Percentiles rank a stretch among this genome's conserved stretches.
Conservation (phyloP, 2,329 filamentous ascomycete species). For the Waltergamsia citrina region DNA sequence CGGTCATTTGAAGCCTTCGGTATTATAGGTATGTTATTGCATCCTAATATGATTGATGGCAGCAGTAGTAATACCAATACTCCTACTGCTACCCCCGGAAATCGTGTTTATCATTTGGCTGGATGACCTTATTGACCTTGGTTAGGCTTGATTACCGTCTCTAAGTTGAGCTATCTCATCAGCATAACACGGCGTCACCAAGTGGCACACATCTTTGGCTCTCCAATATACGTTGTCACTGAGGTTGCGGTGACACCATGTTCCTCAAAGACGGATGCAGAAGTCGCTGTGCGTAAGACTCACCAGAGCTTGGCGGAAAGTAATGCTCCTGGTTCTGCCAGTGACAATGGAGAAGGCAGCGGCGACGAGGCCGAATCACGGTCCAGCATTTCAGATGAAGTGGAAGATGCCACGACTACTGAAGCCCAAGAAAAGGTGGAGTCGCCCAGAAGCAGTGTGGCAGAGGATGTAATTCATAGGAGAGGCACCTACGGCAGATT, state of each 20-base stretch:
- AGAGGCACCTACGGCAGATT: conserved; percentile 83
- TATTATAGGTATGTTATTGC: conserved; percentile 36
- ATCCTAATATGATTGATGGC: neutral
- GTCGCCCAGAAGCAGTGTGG: conserved; percentile 53
- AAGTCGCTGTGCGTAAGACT: conserved; percentile 59
- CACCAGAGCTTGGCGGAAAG: conserved; percentile 27
- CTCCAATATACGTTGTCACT: conserved; percentile 76
- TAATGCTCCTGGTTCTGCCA: conserved; percentile 25
- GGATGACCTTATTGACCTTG: neutral
- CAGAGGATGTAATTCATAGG: conserved; percentile 77
- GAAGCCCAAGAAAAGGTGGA: conserved; percentile 21
- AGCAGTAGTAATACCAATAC: too few species aligned
- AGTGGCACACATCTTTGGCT: conserved; percentile 77
- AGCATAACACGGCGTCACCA: conserved; percentile 80
- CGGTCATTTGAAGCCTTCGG: conserved; percentile 51
- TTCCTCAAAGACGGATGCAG: conserved; percentile 64
- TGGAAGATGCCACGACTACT: conserved; percentile 28
- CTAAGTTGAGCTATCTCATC: conserved; percentile 73
- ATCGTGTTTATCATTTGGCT: too few species aligned
- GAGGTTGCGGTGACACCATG: conserved; percentile 88
- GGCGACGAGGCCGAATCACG: conserved; percentile 32
- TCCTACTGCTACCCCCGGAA: too few species aligned
- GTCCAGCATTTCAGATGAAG: conserved; percentile 27
- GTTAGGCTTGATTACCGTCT: conserved; percentile 74
- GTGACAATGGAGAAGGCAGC: conserved; percentile 32